A percentile compares a stretch with the other conserved stretches of the same genome.
Conservation (phyloP, 495 filamentous ascomycete genomes). For the Tetracladium marchalianum region DNA sequence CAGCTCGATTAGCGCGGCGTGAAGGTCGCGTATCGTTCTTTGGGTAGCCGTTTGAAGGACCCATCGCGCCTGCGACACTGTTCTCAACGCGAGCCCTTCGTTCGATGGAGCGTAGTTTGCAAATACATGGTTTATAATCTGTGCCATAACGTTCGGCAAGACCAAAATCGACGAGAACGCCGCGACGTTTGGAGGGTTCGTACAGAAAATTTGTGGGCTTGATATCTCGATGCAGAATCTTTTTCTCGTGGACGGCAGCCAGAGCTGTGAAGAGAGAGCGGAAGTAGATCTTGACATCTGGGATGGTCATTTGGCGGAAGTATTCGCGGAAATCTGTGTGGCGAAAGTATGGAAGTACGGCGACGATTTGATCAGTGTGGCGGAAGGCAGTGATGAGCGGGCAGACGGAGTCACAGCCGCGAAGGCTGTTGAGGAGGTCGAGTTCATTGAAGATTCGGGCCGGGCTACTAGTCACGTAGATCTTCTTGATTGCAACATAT, state of each 20-base stretch:
- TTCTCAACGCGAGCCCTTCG: constrained; percentile 28
- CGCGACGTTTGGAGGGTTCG: constrained; percentile 67
- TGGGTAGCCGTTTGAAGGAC: constrained; percentile 57
- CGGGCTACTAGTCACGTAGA: constrained; percentile 94
- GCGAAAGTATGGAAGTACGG: constrained; percentile 88
- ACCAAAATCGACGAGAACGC: constrained; percentile 94
- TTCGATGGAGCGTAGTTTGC: constrained; percentile 37
- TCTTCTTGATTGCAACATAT: constrained; percentile 96
- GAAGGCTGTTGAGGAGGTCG: constrained; percentile 86
- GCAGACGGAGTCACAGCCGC: constrained; percentile 72
- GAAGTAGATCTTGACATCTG: constrained; percentile 83
- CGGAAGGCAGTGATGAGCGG: constrained; percentile 95
- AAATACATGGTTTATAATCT: constrained; percentile 66
- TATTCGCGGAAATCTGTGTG: constrained; percentile 95
- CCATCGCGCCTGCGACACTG: constrained; percentile 29
- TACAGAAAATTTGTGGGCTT: constrained; percentile 99
- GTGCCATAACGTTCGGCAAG: constrained; percentile 75
- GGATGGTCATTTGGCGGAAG: constrained; percentile 75
- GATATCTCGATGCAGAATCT: constrained; percentile 92
- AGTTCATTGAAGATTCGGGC: constrained; percentile 92
- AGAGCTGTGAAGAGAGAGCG: constrained; percentile 80
- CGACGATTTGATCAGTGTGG: constrained; percentile 86
- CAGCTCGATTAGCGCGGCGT: constrained; percentile 84
- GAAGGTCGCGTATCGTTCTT: constrained; percentile 83
- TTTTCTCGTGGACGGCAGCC: constrained; percentile 65